Percentiles rank a stretch among this genome's conserved stretches.
Evolutionary conservation across 106 monocot species (phyloP).

Genomic region (Dioscorea dumetorum): DNA sequence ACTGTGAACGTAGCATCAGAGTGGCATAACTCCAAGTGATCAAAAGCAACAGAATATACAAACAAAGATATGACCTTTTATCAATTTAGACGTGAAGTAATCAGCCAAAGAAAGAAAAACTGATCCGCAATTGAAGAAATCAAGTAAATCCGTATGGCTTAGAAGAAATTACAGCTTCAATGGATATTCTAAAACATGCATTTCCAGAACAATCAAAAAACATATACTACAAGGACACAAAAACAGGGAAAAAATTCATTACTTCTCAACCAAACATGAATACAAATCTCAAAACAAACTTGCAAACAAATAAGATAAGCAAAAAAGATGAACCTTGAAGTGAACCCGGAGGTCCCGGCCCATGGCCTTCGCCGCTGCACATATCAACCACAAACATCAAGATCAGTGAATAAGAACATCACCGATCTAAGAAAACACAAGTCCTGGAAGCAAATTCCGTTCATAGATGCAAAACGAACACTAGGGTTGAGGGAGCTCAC

Average conservation of each 20-base stretch:
- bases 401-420: not conserved
- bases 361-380: constrained; percentile 34
- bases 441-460: not conserved
- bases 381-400: constrained; percentile 1
- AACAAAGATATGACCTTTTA: no score
- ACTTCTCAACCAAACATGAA: not conserved
- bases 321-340: constrained; percentile 22
- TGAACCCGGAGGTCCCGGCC: constrained; percentile 34
- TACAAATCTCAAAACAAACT: not conserved
- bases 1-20: no score
- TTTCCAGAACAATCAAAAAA: not conserved
- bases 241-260: not conserved
- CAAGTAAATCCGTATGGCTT: not conserved
- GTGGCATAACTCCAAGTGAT: no score
- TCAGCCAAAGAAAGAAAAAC: no score
- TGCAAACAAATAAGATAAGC: not conserved
- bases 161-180: not conserved
- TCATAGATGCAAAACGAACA: not conserved
- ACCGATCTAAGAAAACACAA: not conserved
- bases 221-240: not conserved
- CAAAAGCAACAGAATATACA: no score
- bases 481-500: not conserved
- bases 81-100: no score
- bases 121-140: not conserved
- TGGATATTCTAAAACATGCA: not conserved